Evolutionary conservation across 2,329 filamentous ascomycete genomes (phyloP).

Genomic region (Diplodia corticola): DNA sequence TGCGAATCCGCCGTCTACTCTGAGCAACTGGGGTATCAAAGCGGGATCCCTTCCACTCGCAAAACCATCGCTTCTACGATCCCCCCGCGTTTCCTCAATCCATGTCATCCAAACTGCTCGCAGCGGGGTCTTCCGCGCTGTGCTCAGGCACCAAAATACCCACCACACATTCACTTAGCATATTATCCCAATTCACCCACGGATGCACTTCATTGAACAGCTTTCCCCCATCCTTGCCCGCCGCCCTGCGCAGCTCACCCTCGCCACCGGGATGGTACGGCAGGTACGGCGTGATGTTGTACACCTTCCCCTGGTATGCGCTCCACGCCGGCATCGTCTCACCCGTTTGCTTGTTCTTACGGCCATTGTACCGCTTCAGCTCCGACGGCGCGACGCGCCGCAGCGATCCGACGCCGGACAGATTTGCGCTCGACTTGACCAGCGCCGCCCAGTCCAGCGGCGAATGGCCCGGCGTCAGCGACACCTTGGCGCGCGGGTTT

Average conservation of each 20-base stretch:
- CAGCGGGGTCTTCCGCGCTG: constrained; percentile 35
- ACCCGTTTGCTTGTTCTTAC: constrained; percentile 69
- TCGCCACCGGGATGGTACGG: constrained; percentile 89
- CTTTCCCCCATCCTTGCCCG: constrained; percentile 67
- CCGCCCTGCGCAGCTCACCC: constrained; percentile 75
- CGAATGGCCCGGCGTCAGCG: constrained; percentile 85
- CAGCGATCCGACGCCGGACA: constrained; percentile 53
- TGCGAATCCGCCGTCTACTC: not conserved
- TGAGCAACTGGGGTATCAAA: constrained; percentile 16
- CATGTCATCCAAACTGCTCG: constrained; percentile 57
- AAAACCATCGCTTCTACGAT: not conserved
- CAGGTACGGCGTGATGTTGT: constrained; percentile 88
- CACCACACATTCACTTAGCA: constrained; percentile 61
- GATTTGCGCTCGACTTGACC: constrained; percentile 64
- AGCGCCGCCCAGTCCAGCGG: constrained; percentile 95
- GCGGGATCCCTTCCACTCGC: not conserved
- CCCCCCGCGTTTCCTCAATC: constrained; percentile 46
- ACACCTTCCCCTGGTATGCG: constrained; percentile 83
- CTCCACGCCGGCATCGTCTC: constrained; percentile 67
- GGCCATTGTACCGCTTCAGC: constrained; percentile 75
- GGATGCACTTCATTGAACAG: constrained; percentile 65
- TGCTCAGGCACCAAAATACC: constrained; percentile 61
- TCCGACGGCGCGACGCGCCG: constrained; percentile 79
- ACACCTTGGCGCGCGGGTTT: constrained; percentile 63
- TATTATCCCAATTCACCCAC: constrained; percentile 70